Conservation (phyloP, 805 yeast species). For the Saturnispora serradocipensis region DNA sequence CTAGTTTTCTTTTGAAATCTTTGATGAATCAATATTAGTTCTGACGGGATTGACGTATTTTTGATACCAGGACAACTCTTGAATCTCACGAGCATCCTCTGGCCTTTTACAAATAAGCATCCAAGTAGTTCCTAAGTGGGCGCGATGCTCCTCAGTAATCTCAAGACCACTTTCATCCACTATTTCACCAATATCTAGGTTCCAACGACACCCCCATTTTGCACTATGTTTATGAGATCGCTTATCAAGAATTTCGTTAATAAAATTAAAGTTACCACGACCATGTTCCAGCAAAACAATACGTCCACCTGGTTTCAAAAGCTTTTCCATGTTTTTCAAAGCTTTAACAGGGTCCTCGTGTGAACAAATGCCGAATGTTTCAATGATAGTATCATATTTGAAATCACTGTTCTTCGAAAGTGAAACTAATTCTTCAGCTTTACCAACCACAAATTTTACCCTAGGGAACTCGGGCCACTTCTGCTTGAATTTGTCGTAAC, state of each 20-base stretch:
- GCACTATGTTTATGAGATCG: slow-evolving; percentile 76
- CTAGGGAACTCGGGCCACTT: slow-evolving; percentile 56
- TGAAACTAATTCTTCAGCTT: slow-evolving; percentile 69
- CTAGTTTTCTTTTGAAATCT: background rate
- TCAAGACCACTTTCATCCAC: slow-evolving; percentile 78
- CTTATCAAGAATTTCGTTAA: slow-evolving; percentile 73
- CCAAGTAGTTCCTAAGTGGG: slow-evolving; percentile 92
- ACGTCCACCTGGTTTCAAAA: slow-evolving; percentile 85
- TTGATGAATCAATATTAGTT: slow-evolving; percentile 27
- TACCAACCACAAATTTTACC: slow-evolving; percentile 84
- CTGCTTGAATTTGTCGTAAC: slow-evolving; percentile 63
- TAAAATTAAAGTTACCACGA: slow-evolving; percentile 66
- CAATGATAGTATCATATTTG: slow-evolving; percentile 84
- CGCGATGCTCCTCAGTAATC: slow-evolving; percentile 67
- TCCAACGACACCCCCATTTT: slow-evolving; percentile 98
- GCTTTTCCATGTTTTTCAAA: slow-evolving; percentile 55
- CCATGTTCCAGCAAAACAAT: slow-evolving; percentile 89
- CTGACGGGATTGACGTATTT: slow-evolving; percentile 34
- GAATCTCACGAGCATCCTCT: slow-evolving; percentile 46
- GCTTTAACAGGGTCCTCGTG: slow-evolving; percentile 89
- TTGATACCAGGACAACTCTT: slow-evolving; percentile 41
- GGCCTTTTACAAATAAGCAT: slow-evolving; percentile 65
- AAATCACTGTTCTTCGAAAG: slow-evolving; percentile 32
- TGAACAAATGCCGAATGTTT: slow-evolving; percentile 93
- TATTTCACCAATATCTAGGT: slow-evolving; percentile 82